Percentiles rank a stretch among this genome's conserved stretches.
These are phyloP conservation scores for Kockiozyma suomiensis DNA, from an alignment of 805 yeast genomes.

Conservation along the genomic window DNA sequence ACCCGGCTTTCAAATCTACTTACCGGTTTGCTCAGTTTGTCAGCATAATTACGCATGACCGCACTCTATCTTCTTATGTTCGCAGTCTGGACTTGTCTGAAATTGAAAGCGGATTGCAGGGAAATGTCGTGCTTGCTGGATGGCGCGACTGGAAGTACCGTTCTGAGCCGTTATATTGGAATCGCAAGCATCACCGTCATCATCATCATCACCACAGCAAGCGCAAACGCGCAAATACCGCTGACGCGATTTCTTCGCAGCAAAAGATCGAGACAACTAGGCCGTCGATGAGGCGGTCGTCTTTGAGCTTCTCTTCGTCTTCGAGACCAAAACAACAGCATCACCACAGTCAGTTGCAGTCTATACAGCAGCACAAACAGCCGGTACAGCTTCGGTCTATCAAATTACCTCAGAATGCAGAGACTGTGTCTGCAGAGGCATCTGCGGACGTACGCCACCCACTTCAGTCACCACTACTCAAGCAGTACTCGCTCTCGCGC, in stretches of 20 bases:
- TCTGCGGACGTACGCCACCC: conserved; percentile 41
- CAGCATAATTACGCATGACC: conserved; percentile 60
- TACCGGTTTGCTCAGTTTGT: conserved; percentile 82
- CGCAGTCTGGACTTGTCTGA: conserved; percentile 60
- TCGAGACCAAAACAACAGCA: not conserved
- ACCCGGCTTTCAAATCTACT: conserved; percentile 64
- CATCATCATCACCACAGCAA: conserved; percentile 34
- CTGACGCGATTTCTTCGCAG: not conserved
- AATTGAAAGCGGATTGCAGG: conserved; percentile 37
- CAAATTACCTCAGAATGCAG: too few species aligned
- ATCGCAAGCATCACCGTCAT: conserved; percentile 25
- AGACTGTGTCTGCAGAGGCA: too few species aligned
- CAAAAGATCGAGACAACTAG: not conserved
- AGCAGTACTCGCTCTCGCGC: conserved; percentile 64
- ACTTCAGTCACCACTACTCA: conserved; percentile 50
- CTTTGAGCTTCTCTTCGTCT: conserved; percentile 9
- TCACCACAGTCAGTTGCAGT: not conserved
- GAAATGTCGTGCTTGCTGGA: conserved; percentile 55
- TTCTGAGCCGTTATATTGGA: conserved; percentile 54
- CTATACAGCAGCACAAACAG: not conserved
- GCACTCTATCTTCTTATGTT: conserved; percentile 60
- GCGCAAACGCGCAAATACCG: conserved; percentile 7
- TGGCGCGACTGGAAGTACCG: conserved; percentile 93
- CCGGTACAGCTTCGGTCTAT: not conserved
- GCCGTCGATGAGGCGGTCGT: not conserved